These are phyloP conservation scores for Lotus japonicus DNA, from an alignment of 306 rosid genomes.

Conservation along the genomic window DNA sequence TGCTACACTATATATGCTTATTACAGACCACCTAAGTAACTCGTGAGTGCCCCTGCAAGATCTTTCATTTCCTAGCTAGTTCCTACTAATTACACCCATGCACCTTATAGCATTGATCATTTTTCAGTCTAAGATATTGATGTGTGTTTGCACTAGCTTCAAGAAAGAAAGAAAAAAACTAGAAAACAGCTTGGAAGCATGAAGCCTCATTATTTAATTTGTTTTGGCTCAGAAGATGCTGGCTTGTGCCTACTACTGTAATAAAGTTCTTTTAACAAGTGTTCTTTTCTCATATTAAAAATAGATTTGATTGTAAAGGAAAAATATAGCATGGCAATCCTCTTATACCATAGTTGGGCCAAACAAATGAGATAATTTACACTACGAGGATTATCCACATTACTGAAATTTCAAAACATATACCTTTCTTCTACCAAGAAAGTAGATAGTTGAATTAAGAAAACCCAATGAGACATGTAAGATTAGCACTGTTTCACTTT, in stretches of 20 bases:
- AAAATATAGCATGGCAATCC: too few relatives aligned
- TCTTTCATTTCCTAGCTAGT: neutral
- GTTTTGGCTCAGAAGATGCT: conserved; percentile 1
- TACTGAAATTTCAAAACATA: too few relatives aligned
- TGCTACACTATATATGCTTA: conserved; percentile 58
- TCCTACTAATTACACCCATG: neutral
- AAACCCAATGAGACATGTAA: too few relatives aligned
- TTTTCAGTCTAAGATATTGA: neutral
- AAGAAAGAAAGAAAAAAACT: neutral
- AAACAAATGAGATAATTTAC: too few relatives aligned
- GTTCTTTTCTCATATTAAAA: too few relatives aligned
- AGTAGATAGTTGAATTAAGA: too few relatives aligned
- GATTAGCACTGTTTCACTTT: too few relatives aligned
- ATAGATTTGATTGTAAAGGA: too few relatives aligned
- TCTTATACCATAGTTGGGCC: too few relatives aligned
- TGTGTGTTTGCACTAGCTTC: neutral
- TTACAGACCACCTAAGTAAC: conserved; percentile 44
- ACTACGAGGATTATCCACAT: too few relatives aligned
- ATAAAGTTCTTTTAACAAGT: too few relatives aligned
- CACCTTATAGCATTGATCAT: neutral
- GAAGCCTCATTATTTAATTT: conserved; percentile 1
- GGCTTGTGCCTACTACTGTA: neutral
- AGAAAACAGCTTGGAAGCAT: neutral
- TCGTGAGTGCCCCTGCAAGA: conserved; percentile 1
- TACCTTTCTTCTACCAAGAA: too few relatives aligned